Evolutionary conservation across 179 eudicot species (phyloP).

Genomic region (Amaranthus tricolor): DNA sequence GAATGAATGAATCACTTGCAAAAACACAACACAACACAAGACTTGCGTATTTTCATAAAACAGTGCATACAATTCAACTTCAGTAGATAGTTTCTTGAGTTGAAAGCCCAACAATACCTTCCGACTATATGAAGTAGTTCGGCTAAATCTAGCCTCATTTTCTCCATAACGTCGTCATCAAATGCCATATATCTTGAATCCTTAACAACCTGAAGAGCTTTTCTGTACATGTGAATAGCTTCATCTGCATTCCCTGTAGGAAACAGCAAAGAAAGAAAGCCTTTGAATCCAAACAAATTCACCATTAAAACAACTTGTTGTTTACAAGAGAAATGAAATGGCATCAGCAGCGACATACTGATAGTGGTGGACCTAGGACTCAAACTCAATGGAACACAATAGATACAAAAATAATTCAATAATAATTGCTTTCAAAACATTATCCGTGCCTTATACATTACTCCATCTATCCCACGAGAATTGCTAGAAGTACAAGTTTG

Average conservation of each 20-base stretch:
- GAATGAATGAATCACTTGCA: no score
- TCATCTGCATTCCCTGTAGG: conserved; percentile 64
- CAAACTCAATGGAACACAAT: no score
- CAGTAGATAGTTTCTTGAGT: not conserved
- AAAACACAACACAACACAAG: no score
- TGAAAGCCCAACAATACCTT: conserved; percentile 44
- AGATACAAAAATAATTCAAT: no score
- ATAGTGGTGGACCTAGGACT: no score
- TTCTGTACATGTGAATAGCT: conserved; percentile 64
- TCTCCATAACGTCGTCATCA: conserved; percentile 63
- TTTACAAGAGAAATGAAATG: not conserved
- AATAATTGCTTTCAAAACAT: no score
- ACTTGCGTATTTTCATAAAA: no score
- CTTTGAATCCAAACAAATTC: not conserved
- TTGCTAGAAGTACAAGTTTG: no score
- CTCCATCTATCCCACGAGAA: no score
- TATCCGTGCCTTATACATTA: no score
- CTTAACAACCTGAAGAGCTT: conserved; percentile 54
- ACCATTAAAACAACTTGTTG: not conserved
- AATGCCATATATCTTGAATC: conserved; percentile 49
- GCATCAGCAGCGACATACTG: not conserved
- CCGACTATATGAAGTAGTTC: conserved; percentile 79
- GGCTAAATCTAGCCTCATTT: conserved; percentile 79
- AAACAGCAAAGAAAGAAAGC: conserved; percentile 12
- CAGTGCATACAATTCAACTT: not conserved